phyloP scores from a whole-genome alignment of 2,329 filamentous ascomycete species.

The Pyrenophora tritici-repentis region DNA sequence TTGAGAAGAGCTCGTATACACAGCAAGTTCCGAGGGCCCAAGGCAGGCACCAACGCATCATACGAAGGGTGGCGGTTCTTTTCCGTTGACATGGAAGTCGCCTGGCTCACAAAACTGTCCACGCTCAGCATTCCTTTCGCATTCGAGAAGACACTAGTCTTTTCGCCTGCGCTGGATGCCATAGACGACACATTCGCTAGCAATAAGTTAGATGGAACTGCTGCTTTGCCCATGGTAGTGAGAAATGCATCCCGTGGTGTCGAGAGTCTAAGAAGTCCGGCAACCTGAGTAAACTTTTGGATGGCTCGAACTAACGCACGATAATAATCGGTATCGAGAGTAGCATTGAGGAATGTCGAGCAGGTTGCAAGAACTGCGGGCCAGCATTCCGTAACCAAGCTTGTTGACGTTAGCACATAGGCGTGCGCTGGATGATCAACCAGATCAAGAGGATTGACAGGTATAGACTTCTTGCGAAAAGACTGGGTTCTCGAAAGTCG shows the following conservation, averaged over 20 bases:
- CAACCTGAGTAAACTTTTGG: conserved; percentile 93
- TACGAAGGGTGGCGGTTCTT: conserved; percentile 64
- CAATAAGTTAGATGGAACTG: conserved; percentile 77
- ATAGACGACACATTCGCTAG: conserved; percentile 47
- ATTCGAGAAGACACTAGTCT: conserved; percentile 67
- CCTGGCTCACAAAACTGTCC: conserved; percentile 68
- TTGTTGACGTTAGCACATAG: conserved; percentile 77
- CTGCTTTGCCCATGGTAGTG: conserved; percentile 90
- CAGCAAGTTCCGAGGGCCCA: conserved; percentile 87
- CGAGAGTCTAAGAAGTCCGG: conserved; percentile 79
- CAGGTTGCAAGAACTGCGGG: conserved; percentile 92
- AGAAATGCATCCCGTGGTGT: conserved; percentile 94
- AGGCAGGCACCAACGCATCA: conserved; percentile 53
- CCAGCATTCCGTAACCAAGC: conserved; percentile 91
- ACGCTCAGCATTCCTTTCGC: conserved; percentile 74
- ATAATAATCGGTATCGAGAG: conserved; percentile 91
- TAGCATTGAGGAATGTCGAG: conserved; percentile 91
- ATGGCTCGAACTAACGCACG: conserved; percentile 89
- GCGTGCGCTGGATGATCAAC: conserved; percentile 72
- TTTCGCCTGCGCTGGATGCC: conserved; percentile 54
- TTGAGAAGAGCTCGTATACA: conserved; percentile 93
- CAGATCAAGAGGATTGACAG: conserved; percentile 80
- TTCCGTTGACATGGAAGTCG: conserved; percentile 59
- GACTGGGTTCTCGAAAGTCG: conserved; percentile 66
- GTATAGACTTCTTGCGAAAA: conserved; percentile 75